These are phyloP conservation scores for Penicillium paneum DNA, from an alignment of 2,329 filamentous ascomycete genomes.

Conservation along the genomic window DNA sequence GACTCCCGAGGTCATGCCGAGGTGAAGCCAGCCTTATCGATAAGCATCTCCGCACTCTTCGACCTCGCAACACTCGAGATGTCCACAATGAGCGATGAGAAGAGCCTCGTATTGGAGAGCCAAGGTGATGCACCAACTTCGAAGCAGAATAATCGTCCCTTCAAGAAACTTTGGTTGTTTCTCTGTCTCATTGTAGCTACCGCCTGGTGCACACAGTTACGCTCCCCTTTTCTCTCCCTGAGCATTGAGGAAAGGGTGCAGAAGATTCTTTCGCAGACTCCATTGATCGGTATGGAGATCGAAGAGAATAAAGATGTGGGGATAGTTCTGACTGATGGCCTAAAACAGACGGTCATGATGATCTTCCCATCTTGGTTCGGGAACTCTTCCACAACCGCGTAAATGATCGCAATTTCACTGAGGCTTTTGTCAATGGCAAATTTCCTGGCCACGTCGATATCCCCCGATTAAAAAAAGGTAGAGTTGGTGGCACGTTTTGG, in stretches of 20 bases:
- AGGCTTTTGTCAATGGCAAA: conserved; percentile 68
- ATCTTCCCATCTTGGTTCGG: conserved; percentile 74
- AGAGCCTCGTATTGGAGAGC: background rate
- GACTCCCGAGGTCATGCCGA: background rate
- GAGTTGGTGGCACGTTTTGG: conserved; percentile 81
- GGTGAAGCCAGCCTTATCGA: background rate
- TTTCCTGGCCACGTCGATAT: conserved; percentile 73
- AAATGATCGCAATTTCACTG: conserved; percentile 68
- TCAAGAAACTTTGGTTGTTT: conserved; percentile 7
- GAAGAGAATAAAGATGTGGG: background rate
- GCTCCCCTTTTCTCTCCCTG: conserved; percentile 5
- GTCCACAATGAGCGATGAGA: conserved; percentile 1
- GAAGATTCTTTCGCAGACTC: conserved; percentile 46
- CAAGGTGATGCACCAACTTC: background rate
- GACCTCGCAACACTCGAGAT: background rate
- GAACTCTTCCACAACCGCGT: conserved; percentile 70
- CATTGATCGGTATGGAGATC: conserved; percentile 45
- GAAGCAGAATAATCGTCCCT: background rate
- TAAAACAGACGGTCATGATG: conserved; percentile 76
- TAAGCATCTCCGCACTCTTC: background rate
- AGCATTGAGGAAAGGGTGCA: conserved; percentile 42
- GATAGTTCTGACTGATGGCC: background rate
- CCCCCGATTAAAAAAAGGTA: conserved; percentile 66
- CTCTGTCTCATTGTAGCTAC: conserved; percentile 9
- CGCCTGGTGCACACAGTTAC: conserved; percentile 15